These are phyloP conservation scores for Potentilla sterilis DNA, from an alignment of 306 rosid genomes.

Conservation along the genomic window DNA sequence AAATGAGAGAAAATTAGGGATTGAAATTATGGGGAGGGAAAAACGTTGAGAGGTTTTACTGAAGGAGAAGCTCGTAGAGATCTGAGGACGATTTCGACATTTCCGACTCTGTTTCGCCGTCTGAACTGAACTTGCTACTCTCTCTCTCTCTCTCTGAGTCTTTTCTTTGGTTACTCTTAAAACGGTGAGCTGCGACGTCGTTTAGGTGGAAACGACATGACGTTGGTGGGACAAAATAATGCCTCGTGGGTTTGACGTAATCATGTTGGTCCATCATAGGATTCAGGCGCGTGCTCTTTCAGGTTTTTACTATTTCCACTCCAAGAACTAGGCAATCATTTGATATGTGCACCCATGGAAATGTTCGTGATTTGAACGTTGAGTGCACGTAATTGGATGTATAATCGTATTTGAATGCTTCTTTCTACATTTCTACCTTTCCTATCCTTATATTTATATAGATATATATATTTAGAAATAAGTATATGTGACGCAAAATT, in stretches of 20 bases:
- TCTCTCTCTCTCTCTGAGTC: neutral
- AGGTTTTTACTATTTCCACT: neutral
- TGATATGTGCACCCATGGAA: neutral
- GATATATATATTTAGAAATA: too few species aligned
- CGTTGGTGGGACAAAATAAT: neutral
- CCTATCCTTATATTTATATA: too few species aligned
- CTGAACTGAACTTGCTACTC: neutral
- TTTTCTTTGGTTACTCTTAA: neutral
- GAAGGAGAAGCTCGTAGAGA: conserved; percentile 46
- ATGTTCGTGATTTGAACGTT: neutral
- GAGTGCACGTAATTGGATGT: neutral
- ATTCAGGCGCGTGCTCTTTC: neutral
- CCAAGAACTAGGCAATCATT: too few species aligned
- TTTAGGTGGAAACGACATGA: neutral
- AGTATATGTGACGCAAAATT: neutral
- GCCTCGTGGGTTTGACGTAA: neutral
- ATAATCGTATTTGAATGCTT: neutral
- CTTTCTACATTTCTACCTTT: neutral
- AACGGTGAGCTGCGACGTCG: neutral
- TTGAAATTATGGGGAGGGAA: neutral
- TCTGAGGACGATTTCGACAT: conserved; percentile 54
- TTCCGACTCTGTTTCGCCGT: conserved; percentile 10
- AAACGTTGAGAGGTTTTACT: conserved; percentile 30
- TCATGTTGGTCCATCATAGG: neutral
- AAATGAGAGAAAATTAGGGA: neutral